Conservation (phyloP, 352 stramenopile genomes). For the Pythium biforme region DNA sequence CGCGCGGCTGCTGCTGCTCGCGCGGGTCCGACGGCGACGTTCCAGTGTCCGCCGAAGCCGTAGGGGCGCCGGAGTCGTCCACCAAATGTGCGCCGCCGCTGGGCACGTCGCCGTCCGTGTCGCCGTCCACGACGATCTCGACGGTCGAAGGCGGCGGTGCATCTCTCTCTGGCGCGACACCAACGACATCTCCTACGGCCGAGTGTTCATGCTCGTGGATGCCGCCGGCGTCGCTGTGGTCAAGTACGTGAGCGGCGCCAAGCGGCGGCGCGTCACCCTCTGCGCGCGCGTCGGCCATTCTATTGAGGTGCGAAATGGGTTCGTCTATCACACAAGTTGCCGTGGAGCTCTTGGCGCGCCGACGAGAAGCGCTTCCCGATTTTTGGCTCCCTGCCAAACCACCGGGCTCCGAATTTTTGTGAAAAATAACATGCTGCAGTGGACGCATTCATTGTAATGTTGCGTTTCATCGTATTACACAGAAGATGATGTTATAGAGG, state of each 20-base stretch:
- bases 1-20: constrained; percentile 23
- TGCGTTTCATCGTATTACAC: too few relatives aligned
- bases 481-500: background rate
- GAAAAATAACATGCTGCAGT: constrained; percentile 28
- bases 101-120: background rate
- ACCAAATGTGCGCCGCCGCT: background rate
- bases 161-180: background rate
- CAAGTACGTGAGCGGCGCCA: too few relatives aligned
- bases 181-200: background rate
- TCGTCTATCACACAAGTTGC: constrained; percentile 13
- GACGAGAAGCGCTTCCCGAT: constrained; percentile 13
- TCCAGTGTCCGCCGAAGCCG: background rate
- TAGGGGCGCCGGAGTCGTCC: background rate
- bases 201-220: too few relatives aligned
- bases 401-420: constrained; percentile 18
- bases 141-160: background rate
- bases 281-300: constrained; percentile 1
- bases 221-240: background rate
- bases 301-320: constrained; percentile 6
- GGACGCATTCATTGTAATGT: background rate
- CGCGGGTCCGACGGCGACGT: too few relatives aligned
- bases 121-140: constrained; percentile 8
- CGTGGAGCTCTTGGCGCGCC: background rate
- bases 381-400: constrained; percentile 9
- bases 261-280: background rate